Percentiles rank a stretch among this genome's conserved stretches.
Conservation (phyloP, 148 eudicot genomes). For the Camellia japonica region DNA sequence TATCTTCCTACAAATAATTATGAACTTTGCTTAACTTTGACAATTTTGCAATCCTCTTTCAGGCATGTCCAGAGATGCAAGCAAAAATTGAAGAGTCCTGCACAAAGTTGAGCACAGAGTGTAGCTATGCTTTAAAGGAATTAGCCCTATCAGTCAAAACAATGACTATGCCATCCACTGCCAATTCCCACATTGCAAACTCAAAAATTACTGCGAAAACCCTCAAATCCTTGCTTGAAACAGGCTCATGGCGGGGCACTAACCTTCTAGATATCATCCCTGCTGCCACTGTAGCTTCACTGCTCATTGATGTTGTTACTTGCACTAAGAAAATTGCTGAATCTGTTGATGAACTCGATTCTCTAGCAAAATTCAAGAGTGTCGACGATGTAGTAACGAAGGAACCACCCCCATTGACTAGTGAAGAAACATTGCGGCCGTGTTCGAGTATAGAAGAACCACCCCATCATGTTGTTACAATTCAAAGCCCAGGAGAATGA, state of each 20-base stretch:
- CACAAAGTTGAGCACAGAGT: constrained; percentile 46
- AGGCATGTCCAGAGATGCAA: constrained; percentile 44
- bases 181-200: constrained; percentile 32
- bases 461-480: no score
- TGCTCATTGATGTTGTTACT: constrained; percentile 21
- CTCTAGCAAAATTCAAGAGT: constrained; percentile 22
- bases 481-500: no score
- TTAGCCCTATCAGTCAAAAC: constrained; percentile 37
- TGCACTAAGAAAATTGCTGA: constrained; percentile 28
- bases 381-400: neutral
- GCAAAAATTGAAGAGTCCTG: constrained; percentile 46
- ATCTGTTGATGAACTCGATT: constrained; percentile 33
- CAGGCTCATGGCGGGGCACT: constrained; percentile 20
- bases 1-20: no score
- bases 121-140: constrained; percentile 46
- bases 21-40: neutral
- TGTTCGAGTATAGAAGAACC: no score
- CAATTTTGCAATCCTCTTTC: neutral
- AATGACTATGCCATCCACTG: constrained; percentile 33
- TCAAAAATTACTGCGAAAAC: constrained; percentile 37
- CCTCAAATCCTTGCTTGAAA: constrained; percentile 31
- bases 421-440: no score
- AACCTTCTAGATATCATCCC: constrained; percentile 19
- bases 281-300: constrained; percentile 26
- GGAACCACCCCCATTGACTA: no score